Conservation (phyloP, 2,329 filamentous ascomycete genomes). For the Fusarium avenaceum region DNA sequence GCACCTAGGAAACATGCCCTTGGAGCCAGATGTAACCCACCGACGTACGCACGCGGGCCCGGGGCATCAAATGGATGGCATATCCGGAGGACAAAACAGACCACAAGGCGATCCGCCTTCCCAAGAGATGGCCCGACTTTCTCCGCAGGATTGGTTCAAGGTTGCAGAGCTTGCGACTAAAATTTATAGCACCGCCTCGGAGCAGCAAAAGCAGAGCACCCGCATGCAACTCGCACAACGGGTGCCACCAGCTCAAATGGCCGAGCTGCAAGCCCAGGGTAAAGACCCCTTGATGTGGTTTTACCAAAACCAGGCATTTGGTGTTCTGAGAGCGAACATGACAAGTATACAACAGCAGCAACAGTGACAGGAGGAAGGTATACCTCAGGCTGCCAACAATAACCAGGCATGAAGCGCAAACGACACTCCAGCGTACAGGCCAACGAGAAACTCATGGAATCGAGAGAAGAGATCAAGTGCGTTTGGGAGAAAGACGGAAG, state of each 20-base stretch:
- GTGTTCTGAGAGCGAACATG: conserved; percentile 51
- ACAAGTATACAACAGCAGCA: conserved; percentile 47
- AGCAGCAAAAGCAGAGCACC: conserved; percentile 58
- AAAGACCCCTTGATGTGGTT: conserved; percentile 65
- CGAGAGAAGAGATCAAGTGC: too few species aligned
- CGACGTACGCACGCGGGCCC: too few species aligned
- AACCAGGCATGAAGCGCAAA: too few species aligned
- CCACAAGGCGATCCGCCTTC: conserved; percentile 47
- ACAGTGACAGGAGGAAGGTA: conserved; percentile 44
- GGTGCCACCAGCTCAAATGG: conserved; percentile 57
- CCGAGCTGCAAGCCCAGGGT: conserved; percentile 60
- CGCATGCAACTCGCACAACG: conserved; percentile 55
- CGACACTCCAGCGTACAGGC: too few species aligned
- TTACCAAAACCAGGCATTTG: conserved; percentile 63
- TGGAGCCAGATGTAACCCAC: too few species aligned
- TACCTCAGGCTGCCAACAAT: conserved; percentile 53
- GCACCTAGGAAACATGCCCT: too few species aligned
- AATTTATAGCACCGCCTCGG: conserved; percentile 57
- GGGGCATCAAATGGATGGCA: conserved; percentile 57
- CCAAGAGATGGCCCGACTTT: conserved; percentile 56
- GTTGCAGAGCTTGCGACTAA: conserved; percentile 61
- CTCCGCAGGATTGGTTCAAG: conserved; percentile 60
- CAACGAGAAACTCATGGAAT: too few species aligned
- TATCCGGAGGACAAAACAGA: conserved; percentile 55
- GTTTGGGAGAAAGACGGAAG: too few species aligned